Base-by-base conservation (phyloP, 2,329 filamentous ascomycete species). In the Neurospora sp. region DNA sequence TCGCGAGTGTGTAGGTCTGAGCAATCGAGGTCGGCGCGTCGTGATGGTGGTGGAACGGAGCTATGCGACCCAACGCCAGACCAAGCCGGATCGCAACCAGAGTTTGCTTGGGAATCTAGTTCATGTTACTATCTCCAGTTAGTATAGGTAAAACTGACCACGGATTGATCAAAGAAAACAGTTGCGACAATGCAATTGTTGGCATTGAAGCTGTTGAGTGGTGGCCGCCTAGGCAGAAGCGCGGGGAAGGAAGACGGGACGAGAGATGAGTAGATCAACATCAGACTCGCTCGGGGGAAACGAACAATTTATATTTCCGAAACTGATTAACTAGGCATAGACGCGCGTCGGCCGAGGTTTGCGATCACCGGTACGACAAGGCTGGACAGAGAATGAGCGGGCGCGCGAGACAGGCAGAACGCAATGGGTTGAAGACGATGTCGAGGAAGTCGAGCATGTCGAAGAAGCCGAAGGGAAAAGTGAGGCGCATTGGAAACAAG, bases 61-160 rank as follows among this genome's bases (percentile, higher is more conserved):
- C 28, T 41, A 71, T 67, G 72, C 74, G 72, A 73, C 72, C 73
- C 74, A 73, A 72, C 73, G 70, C 72, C 73, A 73, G 72, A 69
- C 71, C 70, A 62, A 68, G 73, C 74, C 72, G 72, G 72, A 73
- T 74, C 74, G 74, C 73, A 70, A 72, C 71, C 40, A 74, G 67
- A 71, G 73, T 77, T n/a, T 17, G 52, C 73, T 73, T 71, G 72
- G 69, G 74, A 73, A 73, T 77, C 78, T 81, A 81, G 78, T 77
- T 78, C 80, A 81, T 81, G 74, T 74, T 78, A 77, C 76, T 78
- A 75, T 69, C 72, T 71, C 70, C 71, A 76, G 78, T 76, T 70
- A 74, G 72, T 73, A 68, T 62, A 38, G 6, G 19, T 23, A 11
- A 66, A 52, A 8, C 36, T n/a, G 6, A 68, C 46, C 68, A 69